Conservation (phyloP, 345 rosid species). For the Syzygium aromaticum region DNA sequence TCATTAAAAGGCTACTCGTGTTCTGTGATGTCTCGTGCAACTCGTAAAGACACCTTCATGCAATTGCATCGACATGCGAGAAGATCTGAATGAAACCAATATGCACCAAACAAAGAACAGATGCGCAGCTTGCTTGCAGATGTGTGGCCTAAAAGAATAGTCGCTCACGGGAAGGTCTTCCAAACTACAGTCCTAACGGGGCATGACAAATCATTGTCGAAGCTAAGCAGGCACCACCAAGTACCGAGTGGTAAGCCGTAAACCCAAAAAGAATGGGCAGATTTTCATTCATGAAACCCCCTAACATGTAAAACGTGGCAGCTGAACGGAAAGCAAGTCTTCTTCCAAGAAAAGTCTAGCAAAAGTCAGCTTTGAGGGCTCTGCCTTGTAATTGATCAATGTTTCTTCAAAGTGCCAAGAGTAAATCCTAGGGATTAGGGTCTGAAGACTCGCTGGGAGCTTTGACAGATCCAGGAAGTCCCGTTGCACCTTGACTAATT, state of each 20-base stretch:
- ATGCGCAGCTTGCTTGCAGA: background rate
- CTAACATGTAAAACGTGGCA: background rate
- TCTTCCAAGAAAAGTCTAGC: background rate
- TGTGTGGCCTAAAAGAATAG: background rate
- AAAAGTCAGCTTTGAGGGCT: background rate
- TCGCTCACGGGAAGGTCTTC: background rate
- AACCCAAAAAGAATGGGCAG: background rate
- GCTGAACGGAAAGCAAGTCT: background rate
- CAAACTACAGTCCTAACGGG: background rate
- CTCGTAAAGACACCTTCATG: background rate
- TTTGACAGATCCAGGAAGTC: background rate
- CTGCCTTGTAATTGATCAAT: background rate
- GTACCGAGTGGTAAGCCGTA: background rate
- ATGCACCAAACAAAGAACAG: background rate
- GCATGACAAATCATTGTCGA: background rate
- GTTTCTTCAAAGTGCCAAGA: background rate
- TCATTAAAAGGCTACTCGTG: background rate
- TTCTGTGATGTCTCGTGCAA: background rate
- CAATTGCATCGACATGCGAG: background rate
- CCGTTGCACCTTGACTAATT: background rate
- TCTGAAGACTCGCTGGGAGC: background rate
- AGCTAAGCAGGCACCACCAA: background rate
- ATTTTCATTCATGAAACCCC: background rate
- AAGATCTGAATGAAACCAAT: background rate
- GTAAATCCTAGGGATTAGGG: background rate